Conservation (phyloP, 257 asterid genomes). For the Nyctanthes arbortristis region DNA sequence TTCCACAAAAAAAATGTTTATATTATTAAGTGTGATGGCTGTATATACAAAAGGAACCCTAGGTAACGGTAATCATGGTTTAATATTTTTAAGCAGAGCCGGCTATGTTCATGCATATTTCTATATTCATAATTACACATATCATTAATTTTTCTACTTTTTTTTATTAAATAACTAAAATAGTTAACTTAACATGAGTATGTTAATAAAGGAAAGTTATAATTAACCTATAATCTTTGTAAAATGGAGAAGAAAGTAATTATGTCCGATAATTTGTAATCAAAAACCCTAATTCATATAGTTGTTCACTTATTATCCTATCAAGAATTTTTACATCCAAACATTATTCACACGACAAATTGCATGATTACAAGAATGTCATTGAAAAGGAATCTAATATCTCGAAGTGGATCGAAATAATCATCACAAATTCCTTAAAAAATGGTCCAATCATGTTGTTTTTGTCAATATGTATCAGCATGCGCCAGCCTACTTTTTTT, state of each 20-base stretch:
- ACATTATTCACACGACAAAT: neutral
- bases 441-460: neutral
- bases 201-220: neutral
- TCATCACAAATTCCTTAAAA: neutral
- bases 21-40: too few relatives aligned
- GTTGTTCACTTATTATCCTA: too few relatives aligned
- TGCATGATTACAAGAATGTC: neutral
- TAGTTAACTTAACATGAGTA: too few relatives aligned
- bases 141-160: too few relatives aligned
- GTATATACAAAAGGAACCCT: too few relatives aligned
- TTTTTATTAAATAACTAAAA: too few relatives aligned
- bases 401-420: neutral
- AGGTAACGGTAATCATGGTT: too few relatives aligned
- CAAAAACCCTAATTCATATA: neutral
- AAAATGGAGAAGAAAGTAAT: neutral
- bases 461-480: constrained; percentile 2
- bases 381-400: neutral
- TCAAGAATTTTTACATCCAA: neutral
- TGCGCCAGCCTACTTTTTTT: neutral
- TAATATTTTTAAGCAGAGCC: too few relatives aligned
- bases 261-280: neutral
- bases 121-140: too few relatives aligned
- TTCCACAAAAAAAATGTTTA: too few relatives aligned
- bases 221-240: neutral
- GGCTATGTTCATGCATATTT: too few relatives aligned